A percentile compares a stretch with the other conserved stretches of the same genome.
Evolutionary conservation across 495 filamentous ascomycete genomes (phyloP).

Genomic region (Antarctomyces pellizariae): DNA sequence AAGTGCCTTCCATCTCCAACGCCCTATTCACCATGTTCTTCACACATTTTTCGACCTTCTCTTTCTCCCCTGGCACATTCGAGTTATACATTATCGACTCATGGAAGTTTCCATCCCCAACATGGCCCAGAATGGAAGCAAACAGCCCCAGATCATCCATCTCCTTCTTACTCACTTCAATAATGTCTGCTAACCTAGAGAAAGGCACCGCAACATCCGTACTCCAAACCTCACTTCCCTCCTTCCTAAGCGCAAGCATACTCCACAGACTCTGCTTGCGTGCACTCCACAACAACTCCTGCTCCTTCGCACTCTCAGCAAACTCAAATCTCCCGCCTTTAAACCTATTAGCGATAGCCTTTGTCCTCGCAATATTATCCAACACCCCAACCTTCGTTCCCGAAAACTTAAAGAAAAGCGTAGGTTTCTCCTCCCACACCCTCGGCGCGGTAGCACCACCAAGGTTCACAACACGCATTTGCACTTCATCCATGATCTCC

Average conservation of each 20-base stretch:
- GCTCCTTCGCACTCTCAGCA: constrained; percentile 39
- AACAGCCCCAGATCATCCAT: constrained; percentile 68
- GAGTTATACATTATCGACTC: constrained; percentile 69
- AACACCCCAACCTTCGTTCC: constrained; percentile 45
- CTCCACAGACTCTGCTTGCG: constrained; percentile 56
- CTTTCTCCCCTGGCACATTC: constrained; percentile 36
- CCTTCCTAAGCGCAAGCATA: constrained; percentile 42
- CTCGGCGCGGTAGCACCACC: constrained; percentile 39
- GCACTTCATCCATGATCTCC: constrained; percentile 68
- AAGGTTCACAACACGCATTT: constrained; percentile 58
- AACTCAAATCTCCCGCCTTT: constrained; percentile 51
- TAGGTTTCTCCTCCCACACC: constrained; percentile 53
- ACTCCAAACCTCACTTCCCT: constrained; percentile 36
- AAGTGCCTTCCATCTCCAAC: constrained; percentile 82
- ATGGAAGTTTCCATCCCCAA: constrained; percentile 86
- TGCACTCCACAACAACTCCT: constrained; percentile 50
- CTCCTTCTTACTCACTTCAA: constrained; percentile 75
- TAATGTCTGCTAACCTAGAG: constrained; percentile 67
- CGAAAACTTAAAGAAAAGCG: constrained; percentile 68
- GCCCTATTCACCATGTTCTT: constrained; percentile 75
- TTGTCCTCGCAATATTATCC: constrained; percentile 42
- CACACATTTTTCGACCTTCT: constrained; percentile 54
- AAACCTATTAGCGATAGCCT: constrained; percentile 35
- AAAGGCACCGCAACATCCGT: constrained; percentile 86
- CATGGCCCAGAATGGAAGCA: constrained; percentile 56